Evolutionary conservation across 768 basidiomycete genomes (phyloP), one percentile per base, ranked within the genome.

Genomic region (Mycena capillaripes): DNA sequence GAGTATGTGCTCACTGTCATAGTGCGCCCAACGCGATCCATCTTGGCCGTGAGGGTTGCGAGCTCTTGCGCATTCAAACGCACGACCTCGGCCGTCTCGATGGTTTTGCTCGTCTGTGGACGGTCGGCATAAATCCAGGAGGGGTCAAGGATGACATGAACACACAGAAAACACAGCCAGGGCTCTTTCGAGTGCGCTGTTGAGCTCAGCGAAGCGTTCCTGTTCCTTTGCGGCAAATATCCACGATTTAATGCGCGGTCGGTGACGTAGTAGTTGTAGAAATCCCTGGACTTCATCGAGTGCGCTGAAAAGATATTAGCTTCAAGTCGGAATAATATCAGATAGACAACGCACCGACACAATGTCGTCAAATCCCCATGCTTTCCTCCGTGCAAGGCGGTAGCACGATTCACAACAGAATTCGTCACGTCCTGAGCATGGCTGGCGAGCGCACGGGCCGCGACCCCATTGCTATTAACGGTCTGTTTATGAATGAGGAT

Each of bases 101-200:
- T 30, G 4, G 6, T 60, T 30, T 60, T 23, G 4, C 25, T 44
- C 27, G 36, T 44, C 59, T 60, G 40, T 6, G 40, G 12, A 29
- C 17, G 9, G 42, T 42, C 12, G 25, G 27, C 27, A 27, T 56
- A 4, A 56, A 34, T 2, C 8, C 21, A 8, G 25, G 17, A 19
- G 12, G n/a, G 19, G 25, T 2, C 27, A 19, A 56, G 16, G 30
- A 34, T 30, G 30, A 55, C 5, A 34, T 17, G 7, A 42, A 66
- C 64, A 8, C 3, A 66, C 64, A 4, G 21, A 30, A n/a, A 66
- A 56, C 55, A 66, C 21, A 3, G 29, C 36, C 2, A 66, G 53
- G 29, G 64, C 64, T 29, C 42, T 56, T 14, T 66, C 64, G n/a
- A 66, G 64, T n/a, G 27, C 64, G 10, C 29, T 6, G 30, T 66